Percentiles rank a stretch among this genome's conserved stretches.
Evolutionary conservation across 441 rosid species (phyloP).

Genomic region (Metrosideros polymorpha): DNA sequence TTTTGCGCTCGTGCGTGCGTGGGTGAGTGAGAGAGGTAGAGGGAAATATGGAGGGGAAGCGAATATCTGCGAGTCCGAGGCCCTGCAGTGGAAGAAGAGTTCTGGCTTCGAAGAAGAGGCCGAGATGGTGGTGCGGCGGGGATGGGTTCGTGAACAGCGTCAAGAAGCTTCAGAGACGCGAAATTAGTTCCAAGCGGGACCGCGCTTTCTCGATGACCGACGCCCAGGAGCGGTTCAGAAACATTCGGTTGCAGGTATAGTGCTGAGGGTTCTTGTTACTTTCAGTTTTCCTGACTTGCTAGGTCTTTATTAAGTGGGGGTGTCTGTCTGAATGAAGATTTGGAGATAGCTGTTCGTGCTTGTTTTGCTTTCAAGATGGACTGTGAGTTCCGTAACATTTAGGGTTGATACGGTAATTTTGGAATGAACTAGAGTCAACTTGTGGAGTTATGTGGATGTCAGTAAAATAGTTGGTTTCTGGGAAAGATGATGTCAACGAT

Average conservation of each 20-base stretch:
- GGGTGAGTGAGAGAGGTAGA: neutral
- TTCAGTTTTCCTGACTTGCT: neutral
- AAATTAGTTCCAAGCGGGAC: conserved; percentile 54
- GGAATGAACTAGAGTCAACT: neutral
- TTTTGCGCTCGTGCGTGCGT: neutral
- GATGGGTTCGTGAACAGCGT: conserved; percentile 56
- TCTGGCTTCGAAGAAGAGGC: conserved; percentile 46
- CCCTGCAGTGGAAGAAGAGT: conserved; percentile 56
- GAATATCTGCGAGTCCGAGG: conserved; percentile 55
- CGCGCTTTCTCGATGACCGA: conserved; percentile 54
- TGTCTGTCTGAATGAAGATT: neutral
- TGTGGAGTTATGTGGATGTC: neutral
- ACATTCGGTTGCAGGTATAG: conserved; percentile 55
- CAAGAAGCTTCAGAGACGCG: conserved; percentile 77
- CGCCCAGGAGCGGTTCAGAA: conserved; percentile 69
- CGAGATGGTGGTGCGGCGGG: conserved; percentile 9
- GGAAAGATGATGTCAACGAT: neutral
- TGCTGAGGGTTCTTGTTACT: neutral
- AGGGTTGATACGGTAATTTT: neutral
- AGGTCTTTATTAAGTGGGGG: neutral
- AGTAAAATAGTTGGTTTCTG: neutral
- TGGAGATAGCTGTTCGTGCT: neutral
- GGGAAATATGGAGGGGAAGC: conserved; percentile 49
- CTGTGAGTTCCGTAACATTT: neutral
- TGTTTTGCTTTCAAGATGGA: neutral